Evolutionary conservation across 179 eudicot genomes (phyloP).

Genomic region (Sideroxylon spinosum): DNA sequence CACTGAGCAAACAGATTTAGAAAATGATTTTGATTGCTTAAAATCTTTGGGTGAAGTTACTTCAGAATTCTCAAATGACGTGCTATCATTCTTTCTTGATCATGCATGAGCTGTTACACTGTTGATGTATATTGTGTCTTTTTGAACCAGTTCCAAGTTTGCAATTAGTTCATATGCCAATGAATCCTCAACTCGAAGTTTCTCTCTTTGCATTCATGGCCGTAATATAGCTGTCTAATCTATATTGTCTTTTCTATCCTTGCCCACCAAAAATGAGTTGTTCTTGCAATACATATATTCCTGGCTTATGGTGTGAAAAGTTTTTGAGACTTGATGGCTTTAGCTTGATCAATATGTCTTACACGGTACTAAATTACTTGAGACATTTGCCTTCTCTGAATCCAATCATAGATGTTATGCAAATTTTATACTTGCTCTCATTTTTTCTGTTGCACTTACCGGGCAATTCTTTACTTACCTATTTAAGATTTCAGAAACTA

Average conservation of each 20-base stretch:
- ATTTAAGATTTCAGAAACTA: conserved; percentile 30
- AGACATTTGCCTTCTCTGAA: background rate
- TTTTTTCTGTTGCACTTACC: background rate
- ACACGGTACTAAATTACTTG: background rate
- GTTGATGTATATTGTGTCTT: no score
- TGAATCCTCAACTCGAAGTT: background rate
- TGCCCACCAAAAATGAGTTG: background rate
- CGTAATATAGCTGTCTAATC: background rate
- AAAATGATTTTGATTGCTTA: background rate
- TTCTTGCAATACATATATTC: background rate
- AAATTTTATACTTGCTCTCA: background rate
- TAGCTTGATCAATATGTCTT: background rate
- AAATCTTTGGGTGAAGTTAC: no score
- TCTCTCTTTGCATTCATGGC: background rate
- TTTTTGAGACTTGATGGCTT: background rate
- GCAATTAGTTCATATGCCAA: background rate
- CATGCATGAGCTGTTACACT: background rate
- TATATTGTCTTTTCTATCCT: background rate
- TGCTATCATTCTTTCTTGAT: background rate
- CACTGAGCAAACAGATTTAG: background rate
- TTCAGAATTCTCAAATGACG: background rate
- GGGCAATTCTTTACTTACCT: conserved; percentile 11
- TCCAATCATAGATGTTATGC: background rate
- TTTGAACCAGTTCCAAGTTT: background rate
- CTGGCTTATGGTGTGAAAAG: background rate